Base-by-base conservation (phyloP, 2,329 filamentous ascomycete genomes). In the Penicillium verrucosum region DNA sequence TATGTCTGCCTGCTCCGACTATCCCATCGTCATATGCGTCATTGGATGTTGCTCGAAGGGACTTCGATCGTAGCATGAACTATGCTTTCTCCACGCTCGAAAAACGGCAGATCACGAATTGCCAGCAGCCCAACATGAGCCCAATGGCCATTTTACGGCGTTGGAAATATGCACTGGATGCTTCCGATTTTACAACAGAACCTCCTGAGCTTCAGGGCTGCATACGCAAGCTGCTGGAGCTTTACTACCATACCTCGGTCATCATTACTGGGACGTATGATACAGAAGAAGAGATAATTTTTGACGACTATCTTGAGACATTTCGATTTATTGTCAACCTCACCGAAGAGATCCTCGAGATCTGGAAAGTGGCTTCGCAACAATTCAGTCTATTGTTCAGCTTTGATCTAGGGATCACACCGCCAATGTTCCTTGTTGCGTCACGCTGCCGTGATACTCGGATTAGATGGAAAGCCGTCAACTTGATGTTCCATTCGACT, bases 11-110 rank as follows among this genome's bases (percentile, higher is more conserved):
- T n/a, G 16, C 18, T 16, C 54, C 54, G 6, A 36, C 12, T 4
- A 34, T 56, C 11, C 54, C 54, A 9, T 41, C 47, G 21, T 41
- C 54, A 41, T 56, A 56, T n/a, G 9, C 5, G 2, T 56, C 54
- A 1, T 25, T 51, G 4, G 29, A 41, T 12, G 12, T 14, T 41
- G 54, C 54, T 10, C 47, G 53, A n/a, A 43, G 30, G 12, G 48
- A 56, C n/a, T 56, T 42, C 18, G 54, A 56, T n/a, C 42, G 36
- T 18, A 30, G 18, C 5, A 56, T 56, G 54, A 47, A 56, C 10
- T 36, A 52, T 11, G 21, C 38, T n/a, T 56, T 56, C 8, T 56
- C 54, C 12, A 47, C 29, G 8, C 32, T 38, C 3, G 54, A 56
- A 21, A 16, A 34, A 8, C n/a, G 11, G 5, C n/a, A 16, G 11